phyloP scores from a whole-genome alignment of 2,329 filamentous ascomycete genomes.

The Leptographium galeiforme region DNA sequence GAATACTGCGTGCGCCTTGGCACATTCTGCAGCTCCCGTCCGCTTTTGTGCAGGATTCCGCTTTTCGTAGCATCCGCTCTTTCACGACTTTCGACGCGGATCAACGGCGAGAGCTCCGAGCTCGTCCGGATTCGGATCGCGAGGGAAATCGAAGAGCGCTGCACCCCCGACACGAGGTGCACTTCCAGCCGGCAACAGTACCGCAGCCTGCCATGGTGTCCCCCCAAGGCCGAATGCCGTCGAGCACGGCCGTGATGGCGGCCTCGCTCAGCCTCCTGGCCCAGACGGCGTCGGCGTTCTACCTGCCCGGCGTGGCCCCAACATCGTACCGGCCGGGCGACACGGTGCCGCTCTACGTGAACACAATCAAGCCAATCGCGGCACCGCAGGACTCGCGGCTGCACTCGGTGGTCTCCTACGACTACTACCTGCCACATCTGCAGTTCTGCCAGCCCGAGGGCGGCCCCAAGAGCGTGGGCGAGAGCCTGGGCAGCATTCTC shows the following conservation, averaged over 20 bases:
- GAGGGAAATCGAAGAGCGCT: not conserved
- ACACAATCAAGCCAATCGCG: constrained; percentile 77
- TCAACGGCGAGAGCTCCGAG: not conserved
- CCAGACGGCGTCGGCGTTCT: constrained; percentile 60
- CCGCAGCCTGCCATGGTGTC: constrained; percentile 24
- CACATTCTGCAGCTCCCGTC: not conserved
- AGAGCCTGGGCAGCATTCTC: constrained; percentile 87
- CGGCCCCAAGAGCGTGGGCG: constrained; percentile 66
- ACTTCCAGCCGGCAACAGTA: too few relatives aligned
- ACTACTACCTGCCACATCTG: constrained; percentile 85
- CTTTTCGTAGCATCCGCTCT: not conserved
- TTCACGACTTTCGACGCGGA: not conserved
- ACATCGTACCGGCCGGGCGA: constrained; percentile 78
- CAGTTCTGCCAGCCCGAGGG: constrained; percentile 73
- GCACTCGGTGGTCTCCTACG: constrained; percentile 87
- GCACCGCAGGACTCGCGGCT: constrained; percentile 65
- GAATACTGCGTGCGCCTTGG: not conserved
- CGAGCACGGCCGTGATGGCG: constrained; percentile 30
- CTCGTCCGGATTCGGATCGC: not conserved
- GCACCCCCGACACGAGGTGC: not conserved
- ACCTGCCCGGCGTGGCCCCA: constrained; percentile 89
- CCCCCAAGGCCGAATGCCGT: constrained; percentile 28
- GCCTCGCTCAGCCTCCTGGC: constrained; percentile 35
- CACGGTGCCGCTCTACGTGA: constrained; percentile 77
- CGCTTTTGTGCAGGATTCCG: not conserved